Evolutionary conservation across 108 stramenopile species (phyloP).

Genomic region (Aureococcus anophagefferens): DNA sequence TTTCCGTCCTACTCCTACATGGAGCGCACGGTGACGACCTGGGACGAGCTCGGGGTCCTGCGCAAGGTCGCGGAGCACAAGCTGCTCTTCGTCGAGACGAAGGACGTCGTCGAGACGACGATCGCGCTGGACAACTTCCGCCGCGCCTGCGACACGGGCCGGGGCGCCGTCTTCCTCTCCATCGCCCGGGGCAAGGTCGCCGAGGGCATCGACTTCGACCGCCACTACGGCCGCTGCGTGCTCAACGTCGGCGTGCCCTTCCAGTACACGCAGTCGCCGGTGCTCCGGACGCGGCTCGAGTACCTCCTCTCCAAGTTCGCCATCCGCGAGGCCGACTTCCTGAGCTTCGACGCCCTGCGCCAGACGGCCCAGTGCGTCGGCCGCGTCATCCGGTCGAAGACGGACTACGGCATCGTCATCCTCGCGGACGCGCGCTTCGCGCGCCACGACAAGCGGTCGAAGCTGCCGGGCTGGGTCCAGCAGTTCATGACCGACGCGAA

Average conservation of each 20-base stretch:
- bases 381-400: constrained; percentile 35
- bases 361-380: constrained; percentile 43
- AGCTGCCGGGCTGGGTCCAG: constrained; percentile 31
- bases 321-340: constrained; percentile 46
- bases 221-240: constrained; percentile 94
- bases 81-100: constrained; percentile 96
- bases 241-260: constrained; percentile 98
- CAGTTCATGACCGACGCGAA: constrained; percentile 27
- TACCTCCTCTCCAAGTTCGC: constrained; percentile 55
- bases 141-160: constrained; percentile 91
- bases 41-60: constrained; percentile 86
- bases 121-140: constrained; percentile 92
- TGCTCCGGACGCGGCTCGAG: constrained; percentile 83
- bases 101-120: constrained; percentile 98
- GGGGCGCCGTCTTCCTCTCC: constrained; percentile 95
- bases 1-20: constrained; percentile 97
- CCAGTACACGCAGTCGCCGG: constrained; percentile 93
- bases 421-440: constrained; percentile 25
- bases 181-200: constrained; percentile 98
- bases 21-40: constrained; percentile 83
- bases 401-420: constrained; percentile 38
- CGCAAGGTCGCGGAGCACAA: constrained; percentile 80
- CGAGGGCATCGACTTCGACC: constrained; percentile 99
- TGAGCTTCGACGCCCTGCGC: constrained; percentile 43
- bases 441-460: constrained; percentile 27